These are phyloP conservation scores for Aspergillus hortae DNA, from an alignment of 2,329 filamentous ascomycete species.

Conservation along the genomic window DNA sequence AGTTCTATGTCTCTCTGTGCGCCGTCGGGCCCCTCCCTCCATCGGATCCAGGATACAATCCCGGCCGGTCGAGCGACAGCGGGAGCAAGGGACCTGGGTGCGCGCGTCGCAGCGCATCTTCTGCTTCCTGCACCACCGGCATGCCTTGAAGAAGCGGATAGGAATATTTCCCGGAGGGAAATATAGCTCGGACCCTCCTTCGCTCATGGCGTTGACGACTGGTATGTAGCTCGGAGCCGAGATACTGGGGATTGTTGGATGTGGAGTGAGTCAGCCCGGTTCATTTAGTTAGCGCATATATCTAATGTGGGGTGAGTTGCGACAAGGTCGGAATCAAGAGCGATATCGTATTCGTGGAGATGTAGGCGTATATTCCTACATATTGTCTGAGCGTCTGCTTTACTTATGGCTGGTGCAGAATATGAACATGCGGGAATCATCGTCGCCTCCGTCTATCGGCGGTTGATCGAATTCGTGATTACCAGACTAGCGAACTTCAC, in stretches of 20 bases:
- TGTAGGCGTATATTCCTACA: too few species aligned
- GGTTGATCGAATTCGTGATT: too few species aligned
- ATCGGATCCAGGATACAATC: constrained; percentile 34
- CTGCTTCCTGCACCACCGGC: constrained; percentile 32
- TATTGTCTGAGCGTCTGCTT: too few species aligned
- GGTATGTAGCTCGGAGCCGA: not conserved
- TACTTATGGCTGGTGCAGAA: too few species aligned
- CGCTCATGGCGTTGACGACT: constrained; percentile 18
- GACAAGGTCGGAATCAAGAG: too few species aligned
- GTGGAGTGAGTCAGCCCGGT: not conserved
- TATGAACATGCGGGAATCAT: too few species aligned
- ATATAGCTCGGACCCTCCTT: constrained; percentile 24
- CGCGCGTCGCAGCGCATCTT: constrained; percentile 37
- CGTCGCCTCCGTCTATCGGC: too few species aligned
- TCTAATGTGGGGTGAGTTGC: too few species aligned
- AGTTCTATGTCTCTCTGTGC: constrained; percentile 21
- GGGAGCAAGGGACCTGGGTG: constrained; percentile 32
- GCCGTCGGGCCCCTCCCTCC: constrained; percentile 20
- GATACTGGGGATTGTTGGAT: not conserved
- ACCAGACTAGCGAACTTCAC: too few species aligned
- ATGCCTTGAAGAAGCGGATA: constrained; percentile 33
- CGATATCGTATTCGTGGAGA: too few species aligned
- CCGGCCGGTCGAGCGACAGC: constrained; percentile 29
- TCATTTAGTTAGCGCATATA: too few species aligned
- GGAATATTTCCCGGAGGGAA: constrained; percentile 29